These are phyloP conservation scores for Penicillium sp. DNA, from an alignment of 2,329 filamentous ascomycete species.

Conservation along the genomic window DNA sequence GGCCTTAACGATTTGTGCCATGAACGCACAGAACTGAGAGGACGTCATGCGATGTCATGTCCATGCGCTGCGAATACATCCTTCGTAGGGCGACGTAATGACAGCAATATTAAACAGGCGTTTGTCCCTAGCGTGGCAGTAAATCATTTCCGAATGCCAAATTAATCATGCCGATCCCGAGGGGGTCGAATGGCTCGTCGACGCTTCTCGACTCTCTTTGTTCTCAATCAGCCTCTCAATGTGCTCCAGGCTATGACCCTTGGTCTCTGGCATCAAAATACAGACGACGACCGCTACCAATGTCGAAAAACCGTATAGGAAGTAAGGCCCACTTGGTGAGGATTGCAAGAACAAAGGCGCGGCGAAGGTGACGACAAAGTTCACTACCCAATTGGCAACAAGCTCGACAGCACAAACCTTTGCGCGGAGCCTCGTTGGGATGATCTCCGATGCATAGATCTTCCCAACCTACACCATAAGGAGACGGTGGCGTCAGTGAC, in stretches of 20 bases:
- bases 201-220: neutral
- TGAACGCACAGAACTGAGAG: too few relatives aligned
- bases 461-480: conserved; percentile 21
- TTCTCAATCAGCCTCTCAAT: conserved; percentile 22
- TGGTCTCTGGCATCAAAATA: conserved; percentile 25
- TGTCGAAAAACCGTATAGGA: conserved; percentile 22
- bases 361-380: conserved; percentile 20
- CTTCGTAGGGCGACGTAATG: neutral
- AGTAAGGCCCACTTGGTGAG: conserved; percentile 22
- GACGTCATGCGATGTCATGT: neutral
- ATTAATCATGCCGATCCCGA: conserved; percentile 4
- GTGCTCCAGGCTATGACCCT: conserved; percentile 21
- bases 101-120: neutral
- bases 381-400: conserved; percentile 22
- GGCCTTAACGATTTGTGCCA: too few relatives aligned
- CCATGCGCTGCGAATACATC: neutral
- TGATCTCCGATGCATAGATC: conserved; percentile 25
- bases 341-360: conserved; percentile 20
- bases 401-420: conserved; percentile 24
- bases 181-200: neutral
- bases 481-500: neutral
- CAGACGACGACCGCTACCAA: conserved; percentile 19
- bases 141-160: neutral
- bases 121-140: neutral
- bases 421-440: conserved; percentile 20